A percentile compares a stretch with the other conserved stretches of the same genome.
phyloP scores from a whole-genome alignment of 2,329 filamentous ascomycete genomes.

The Calonectria hawksworthii region DNA sequence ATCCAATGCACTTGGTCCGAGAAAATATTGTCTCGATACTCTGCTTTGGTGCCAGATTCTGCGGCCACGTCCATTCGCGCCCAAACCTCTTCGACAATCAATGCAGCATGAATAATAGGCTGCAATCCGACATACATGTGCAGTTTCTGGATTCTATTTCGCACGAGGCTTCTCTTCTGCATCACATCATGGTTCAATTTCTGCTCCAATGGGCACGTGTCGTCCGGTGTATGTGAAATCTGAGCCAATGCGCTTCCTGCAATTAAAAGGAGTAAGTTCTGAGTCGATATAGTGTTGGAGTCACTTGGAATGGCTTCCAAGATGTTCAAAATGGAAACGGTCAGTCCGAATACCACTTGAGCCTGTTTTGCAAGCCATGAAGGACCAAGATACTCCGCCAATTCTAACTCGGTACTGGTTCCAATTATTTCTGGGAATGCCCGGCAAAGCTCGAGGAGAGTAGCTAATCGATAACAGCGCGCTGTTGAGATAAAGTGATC shows the following conservation, averaged over 20 bases:
- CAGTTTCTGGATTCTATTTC: not conserved
- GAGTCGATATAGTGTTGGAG: constrained; percentile 28
- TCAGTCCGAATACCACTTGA: not conserved
- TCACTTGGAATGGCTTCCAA: constrained; percentile 19
- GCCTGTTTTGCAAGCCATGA: not conserved
- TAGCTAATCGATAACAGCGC: constrained; percentile 23
- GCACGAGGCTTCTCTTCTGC: constrained; percentile 23
- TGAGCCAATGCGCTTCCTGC: constrained; percentile 20
- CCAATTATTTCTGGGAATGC: constrained; percentile 26
- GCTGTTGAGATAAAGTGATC: constrained; percentile 22
- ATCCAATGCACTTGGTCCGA: constrained; percentile 26
- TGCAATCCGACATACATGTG: constrained; percentile 22
- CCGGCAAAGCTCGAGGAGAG: constrained; percentile 24
- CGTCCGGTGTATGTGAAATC: not conserved
- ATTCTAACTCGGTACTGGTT: not conserved
- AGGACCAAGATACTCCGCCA: not conserved
- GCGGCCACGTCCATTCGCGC: constrained; percentile 22
- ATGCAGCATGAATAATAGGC: constrained; percentile 9
- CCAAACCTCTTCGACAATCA: constrained; percentile 33
- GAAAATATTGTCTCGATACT: not conserved
- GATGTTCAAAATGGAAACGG: not conserved
- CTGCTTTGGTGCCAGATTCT: not conserved
- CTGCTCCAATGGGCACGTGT: not conserved
- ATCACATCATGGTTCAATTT: not conserved
- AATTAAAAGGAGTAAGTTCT: constrained; percentile 26